phyloP scores from a whole-genome alignment of 2,329 filamentous ascomycete genomes.

The Epichloe sibirici region DNA sequence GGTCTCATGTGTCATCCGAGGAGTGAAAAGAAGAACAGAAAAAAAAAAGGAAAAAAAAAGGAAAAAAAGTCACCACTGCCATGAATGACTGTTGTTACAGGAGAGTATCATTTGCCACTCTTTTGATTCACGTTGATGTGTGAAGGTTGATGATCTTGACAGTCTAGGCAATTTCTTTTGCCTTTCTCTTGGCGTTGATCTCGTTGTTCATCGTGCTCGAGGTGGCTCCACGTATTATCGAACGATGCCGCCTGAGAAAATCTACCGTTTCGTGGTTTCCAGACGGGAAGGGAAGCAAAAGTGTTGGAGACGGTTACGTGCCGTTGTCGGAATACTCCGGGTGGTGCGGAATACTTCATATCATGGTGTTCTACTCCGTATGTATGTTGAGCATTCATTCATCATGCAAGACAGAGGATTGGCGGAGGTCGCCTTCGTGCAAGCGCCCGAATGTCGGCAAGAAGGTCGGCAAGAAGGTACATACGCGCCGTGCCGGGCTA shows the following conservation, averaged over 20 bases:
- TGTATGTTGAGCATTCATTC: background rate
- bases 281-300: background rate
- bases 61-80: too few species aligned
- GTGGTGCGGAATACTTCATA: background rate
- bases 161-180: constrained; percentile 2
- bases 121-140: background rate
- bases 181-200: background rate
- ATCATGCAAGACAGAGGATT: background rate
- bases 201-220: background rate
- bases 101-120: too few species aligned
- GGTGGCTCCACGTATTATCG: background rate
- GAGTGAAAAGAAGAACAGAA: too few species aligned
- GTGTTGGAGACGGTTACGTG: background rate
- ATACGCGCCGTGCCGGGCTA: constrained; percentile 2
- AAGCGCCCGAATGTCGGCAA: background rate
- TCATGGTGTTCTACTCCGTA: background rate
- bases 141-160: background rate
- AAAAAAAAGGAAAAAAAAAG: too few species aligned
- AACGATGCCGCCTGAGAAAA: background rate
- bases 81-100: too few species aligned
- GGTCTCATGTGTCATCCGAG: too few species aligned
- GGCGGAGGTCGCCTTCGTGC: background rate
- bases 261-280: background rate
- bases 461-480: background rate
- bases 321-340: background rate